phyloP scores from a whole-genome alignment of 345 rosid species.

The Moringa oleifera region DNA sequence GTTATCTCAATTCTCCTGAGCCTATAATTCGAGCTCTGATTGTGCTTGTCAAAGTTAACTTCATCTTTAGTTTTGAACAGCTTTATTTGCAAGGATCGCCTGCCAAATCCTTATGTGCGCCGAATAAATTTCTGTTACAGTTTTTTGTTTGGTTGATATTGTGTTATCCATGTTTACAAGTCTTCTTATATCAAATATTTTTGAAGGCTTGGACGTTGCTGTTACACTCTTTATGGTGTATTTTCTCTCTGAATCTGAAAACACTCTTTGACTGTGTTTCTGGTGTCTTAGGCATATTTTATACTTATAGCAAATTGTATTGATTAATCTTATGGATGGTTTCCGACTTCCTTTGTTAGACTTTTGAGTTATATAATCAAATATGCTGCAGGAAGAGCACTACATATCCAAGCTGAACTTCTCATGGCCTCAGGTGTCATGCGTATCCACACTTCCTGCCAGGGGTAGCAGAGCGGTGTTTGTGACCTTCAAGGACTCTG shows the following conservation, averaged over 20 bases:
- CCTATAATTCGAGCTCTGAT: neutral
- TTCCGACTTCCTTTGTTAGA: neutral
- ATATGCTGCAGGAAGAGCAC: slow-evolving; percentile 80
- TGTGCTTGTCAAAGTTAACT: neutral
- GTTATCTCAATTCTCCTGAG: neutral
- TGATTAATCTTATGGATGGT: neutral
- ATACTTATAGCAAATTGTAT: neutral
- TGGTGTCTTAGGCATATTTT: neutral
- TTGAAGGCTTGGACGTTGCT: neutral
- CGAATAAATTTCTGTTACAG: neutral
- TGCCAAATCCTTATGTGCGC: neutral
- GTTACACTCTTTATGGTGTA: neutral
- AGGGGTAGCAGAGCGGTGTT: slow-evolving; percentile 67
- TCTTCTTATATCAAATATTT: too few species aligned
- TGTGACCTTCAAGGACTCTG: slow-evolving; percentile 58
- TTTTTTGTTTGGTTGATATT: too few species aligned
- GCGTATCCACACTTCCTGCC: slow-evolving; percentile 61
- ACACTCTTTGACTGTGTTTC: too few species aligned
- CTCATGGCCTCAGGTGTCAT: slow-evolving; percentile 79
- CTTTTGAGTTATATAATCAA: neutral
- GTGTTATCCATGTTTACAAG: too few species aligned
- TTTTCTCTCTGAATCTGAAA: neutral
- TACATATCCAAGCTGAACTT: slow-evolving; percentile 68
- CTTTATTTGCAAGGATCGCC: neutral
- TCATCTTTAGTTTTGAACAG: neutral